Evolutionary conservation across 108 stramenopile species (phyloP).

Genomic region (Cyclostephanos tholiformis): DNA sequence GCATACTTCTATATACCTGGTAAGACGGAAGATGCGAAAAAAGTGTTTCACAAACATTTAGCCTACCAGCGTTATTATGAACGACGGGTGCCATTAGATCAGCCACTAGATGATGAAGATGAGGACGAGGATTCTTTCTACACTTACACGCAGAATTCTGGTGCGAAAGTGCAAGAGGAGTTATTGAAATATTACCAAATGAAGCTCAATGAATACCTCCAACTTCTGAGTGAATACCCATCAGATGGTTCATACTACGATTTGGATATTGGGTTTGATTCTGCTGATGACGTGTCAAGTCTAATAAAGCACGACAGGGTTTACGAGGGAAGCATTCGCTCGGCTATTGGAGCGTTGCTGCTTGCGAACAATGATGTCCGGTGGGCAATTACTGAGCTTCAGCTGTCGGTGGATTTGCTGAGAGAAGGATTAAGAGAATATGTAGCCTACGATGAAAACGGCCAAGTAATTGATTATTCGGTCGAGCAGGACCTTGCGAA

Average conservation of each 20-base stretch:
- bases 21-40: constrained; percentile 1
- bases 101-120: constrained; percentile 4
- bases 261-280: not conserved
- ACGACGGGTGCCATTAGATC: not conserved
- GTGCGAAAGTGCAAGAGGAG: not conserved
- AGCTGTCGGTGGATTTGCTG: not conserved
- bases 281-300: constrained; percentile 3
- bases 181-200: constrained; percentile 12
- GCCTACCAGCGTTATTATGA: not conserved
- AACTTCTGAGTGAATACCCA: not conserved
- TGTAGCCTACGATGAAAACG: not conserved
- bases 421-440: not conserved
- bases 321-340: constrained; percentile 19
- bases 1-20: constrained; percentile 6
- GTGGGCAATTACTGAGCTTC: constrained; percentile 11
- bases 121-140: constrained; percentile 3
- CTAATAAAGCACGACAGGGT: constrained; percentile 3
- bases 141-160: not conserved
- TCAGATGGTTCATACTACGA: not conserved
- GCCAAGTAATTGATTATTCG: not conserved
- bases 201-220: constrained; percentile 9
- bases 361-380: constrained; percentile 8
- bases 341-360: constrained; percentile 7
- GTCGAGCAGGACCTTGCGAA: not conserved
- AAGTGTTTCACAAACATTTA: constrained; percentile 12